phyloP scores from a whole-genome alignment of 345 rosid species.

The Murraya koenigii region DNA sequence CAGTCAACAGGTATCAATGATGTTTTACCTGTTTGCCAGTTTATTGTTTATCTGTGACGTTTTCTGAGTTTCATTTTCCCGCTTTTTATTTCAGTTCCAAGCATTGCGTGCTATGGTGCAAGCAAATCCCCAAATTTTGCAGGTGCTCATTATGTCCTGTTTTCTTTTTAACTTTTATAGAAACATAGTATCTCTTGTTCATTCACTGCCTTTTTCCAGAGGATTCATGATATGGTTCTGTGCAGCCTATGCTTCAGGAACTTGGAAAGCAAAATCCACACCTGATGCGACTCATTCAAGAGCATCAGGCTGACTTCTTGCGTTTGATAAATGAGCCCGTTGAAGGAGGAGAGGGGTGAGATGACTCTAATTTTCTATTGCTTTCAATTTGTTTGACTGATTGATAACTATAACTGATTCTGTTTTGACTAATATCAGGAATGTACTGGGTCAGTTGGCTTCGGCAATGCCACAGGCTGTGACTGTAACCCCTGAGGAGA shows the following conservation, averaged over 20 bases:
- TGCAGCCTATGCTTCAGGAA: slow-evolving; percentile 95
- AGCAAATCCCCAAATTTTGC: slow-evolving; percentile 44
- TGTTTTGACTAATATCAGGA: slow-evolving; percentile 39
- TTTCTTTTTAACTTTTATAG: neutral
- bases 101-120: slow-evolving; percentile 46
- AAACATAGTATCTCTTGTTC: neutral
- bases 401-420: neutral
- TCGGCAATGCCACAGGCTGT: slow-evolving; percentile 84
- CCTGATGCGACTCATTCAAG: slow-evolving; percentile 85
- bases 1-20: slow-evolving; percentile 52
- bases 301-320: slow-evolving; percentile 84
- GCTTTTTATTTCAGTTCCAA: slow-evolving; percentile 29
- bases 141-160: slow-evolving; percentile 18
- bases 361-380: neutral
- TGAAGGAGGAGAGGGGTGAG: slow-evolving; percentile 92
- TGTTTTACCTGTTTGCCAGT: neutral
- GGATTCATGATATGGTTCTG: neutral
- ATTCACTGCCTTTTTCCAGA: neutral
- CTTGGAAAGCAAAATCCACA: slow-evolving; percentile 91
- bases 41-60: neutral
- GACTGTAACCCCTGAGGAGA: slow-evolving; percentile 89
- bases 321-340: slow-evolving; percentile 86
- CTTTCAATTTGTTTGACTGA: neutral
- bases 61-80: neutral
- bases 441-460: slow-evolving; percentile 65